Evolutionary conservation across 345 rosid species (phyloP), one percentile per base, ranked within the genome.

Genomic region (Anastatica hierochuntica): DNA sequence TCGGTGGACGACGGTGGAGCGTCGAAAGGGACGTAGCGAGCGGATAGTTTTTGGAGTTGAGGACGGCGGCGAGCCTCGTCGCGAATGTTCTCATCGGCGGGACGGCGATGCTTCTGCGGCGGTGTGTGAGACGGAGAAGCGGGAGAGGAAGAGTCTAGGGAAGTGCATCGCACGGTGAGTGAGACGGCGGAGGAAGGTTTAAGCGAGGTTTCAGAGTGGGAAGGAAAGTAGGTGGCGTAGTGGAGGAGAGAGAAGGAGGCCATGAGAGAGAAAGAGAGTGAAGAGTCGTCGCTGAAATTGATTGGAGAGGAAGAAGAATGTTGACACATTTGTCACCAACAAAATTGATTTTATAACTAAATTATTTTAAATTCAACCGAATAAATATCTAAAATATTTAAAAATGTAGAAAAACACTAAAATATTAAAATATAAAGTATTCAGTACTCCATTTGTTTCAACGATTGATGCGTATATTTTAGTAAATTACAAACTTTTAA

Each of bases 11-110:
- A 67, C 7, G 76, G 78, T 2, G 55, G 77, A 4, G 74, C 79
- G 55, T 79, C 76, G 64, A 88, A 88, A 0, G 96, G 94, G 20
- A 88, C 83, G 50, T 84, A 88, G 56, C 65, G 82, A 31, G 96
- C 90, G 11, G 85, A 76, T 41, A 84, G 77, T 53, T 60, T 66
- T 70, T 4, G 58, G 35, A 11, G 64, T 29, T 2, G 63, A 43
- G 24, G 79, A 14, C 69, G 69, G 24, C 87, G 87, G 23, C 87
- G 78, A 10, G 90, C 94, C 15, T 84, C 83, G 37, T 89, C 81
- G 35, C 84, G 83, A 55, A 74, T 81, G 64, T 69, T 69, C 16
- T 75, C 81, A 5, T 59, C 69, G 29, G 47, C 44, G 18, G 61
- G 10, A 62, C 60, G 63, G 33, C 49, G 33, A 20, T 2, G 75